Evolutionary conservation across 1,284 basidiomycete species (phyloP).

Genomic region (Ustilago trichophora): DNA sequence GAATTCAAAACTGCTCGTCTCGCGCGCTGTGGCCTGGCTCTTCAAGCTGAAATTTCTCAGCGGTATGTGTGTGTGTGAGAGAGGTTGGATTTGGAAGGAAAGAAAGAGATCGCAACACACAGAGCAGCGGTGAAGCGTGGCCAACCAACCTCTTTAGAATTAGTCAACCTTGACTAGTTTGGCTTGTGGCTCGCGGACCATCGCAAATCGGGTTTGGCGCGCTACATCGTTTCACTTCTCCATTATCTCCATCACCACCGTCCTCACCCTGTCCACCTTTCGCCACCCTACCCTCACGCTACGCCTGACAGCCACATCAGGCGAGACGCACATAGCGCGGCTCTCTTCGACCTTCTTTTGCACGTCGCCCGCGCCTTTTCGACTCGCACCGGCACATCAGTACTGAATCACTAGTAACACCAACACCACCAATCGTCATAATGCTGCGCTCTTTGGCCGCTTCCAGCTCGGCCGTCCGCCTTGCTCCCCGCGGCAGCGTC

Average conservation of each 20-base stretch:
- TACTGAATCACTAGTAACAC: neutral
- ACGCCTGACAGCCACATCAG: constrained; percentile 29
- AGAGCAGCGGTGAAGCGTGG: too few species aligned
- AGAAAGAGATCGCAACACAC: constrained; percentile 12
- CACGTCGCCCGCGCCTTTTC: constrained; percentile 1
- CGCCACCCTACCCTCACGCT: constrained; percentile 8
- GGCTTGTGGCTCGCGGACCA: constrained; percentile 16
- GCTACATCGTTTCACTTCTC: constrained; percentile 8
- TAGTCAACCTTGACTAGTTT: constrained; percentile 2
- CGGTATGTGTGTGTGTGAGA: too few species aligned
- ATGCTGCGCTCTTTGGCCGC: constrained; percentile 49
- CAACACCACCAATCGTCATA: constrained; percentile 3
- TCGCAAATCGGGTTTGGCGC: constrained; percentile 31
- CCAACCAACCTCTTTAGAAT: constrained; percentile 1
- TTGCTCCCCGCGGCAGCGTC: constrained; percentile 30
- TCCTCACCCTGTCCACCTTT: neutral
- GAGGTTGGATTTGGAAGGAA: too few species aligned
- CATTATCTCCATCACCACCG: constrained; percentile 12
- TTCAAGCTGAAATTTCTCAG: neutral
- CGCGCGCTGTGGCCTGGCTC: neutral
- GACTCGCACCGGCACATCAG: neutral
- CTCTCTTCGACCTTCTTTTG: constrained; percentile 4
- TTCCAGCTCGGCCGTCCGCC: constrained; percentile 40
- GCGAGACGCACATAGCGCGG: constrained; percentile 10
- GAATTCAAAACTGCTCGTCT: constrained; percentile 4